Evolutionary conservation across 768 basidiomycete genomes (phyloP), one percentile per base, ranked within the genome.

Genomic region (Kockovaella imperatae): DNA sequence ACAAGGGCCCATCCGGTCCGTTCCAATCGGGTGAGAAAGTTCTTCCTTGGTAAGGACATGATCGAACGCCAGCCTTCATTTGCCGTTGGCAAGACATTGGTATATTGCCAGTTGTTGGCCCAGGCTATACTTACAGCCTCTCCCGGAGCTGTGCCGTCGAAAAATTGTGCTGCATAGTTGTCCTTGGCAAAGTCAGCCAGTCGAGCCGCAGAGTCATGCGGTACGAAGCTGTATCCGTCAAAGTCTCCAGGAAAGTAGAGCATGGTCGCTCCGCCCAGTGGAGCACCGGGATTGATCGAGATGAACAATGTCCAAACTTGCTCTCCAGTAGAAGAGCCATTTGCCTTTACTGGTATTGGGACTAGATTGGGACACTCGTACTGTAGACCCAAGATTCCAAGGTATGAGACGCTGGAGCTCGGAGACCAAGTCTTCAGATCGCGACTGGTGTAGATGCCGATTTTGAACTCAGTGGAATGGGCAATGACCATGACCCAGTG

Each of bases 401-500:
- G 25, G 42, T 60, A 45, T 1, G 62, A 38, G 40, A 62, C 52
- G 40, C 59, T 59, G 1, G 60, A 61, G 3, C 53, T 53, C 23
- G 41, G 42, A 2, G 41, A 49, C 67, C 67, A 69, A 4, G 52
- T 42, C n/a, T 47, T 56, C 24, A 69, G 52, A 45, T 69, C 42
- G 10, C 52, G 39, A 13, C 54, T 57, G 13, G 64, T 64, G 56
- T 57, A 69, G 40, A 67, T 56, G 5, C 51, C 54, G 35, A 69
- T 50, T 8, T 44, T 29, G 45, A 52, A 61, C 3, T 64, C 60
- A 15, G 49, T 29, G 2, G 62, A 41, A 28, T 48, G 51, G 4
- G 65, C 58, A 23, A 64, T 51, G 23, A 50, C 55, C 59, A 69
- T 59, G 17, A 64, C 60, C 67, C 67, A 69, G 18, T 60, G 49